A percentile compares a stretch with the other conserved stretches of the same genome.
Conservation (phyloP, 2,329 filamentous ascomycete species). For the Beauveria bassiana region DNA sequence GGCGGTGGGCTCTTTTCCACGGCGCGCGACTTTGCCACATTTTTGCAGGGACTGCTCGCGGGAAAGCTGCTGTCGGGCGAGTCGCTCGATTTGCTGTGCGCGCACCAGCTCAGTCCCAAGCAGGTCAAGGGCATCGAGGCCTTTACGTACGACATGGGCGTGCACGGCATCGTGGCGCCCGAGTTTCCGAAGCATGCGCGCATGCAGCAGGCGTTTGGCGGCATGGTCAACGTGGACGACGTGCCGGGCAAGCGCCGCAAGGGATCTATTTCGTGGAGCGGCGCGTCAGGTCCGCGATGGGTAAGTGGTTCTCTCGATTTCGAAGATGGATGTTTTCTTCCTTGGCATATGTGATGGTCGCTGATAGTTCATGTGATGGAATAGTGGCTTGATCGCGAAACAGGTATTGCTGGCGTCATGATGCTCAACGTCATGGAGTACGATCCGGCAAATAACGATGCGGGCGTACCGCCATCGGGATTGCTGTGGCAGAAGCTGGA, state of each 20-base stretch:
- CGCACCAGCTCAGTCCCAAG: slow-evolving; percentile 30
- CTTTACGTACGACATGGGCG: slow-evolving; percentile 4
- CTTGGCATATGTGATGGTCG: neutral
- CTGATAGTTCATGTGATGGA: neutral
- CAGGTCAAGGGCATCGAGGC: slow-evolving; percentile 18
- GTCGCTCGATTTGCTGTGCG: slow-evolving; percentile 29
- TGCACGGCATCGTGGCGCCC: slow-evolving; percentile 24
- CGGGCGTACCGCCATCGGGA: neutral
- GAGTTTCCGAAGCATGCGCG: slow-evolving; percentile 27
- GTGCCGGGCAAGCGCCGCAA: slow-evolving; percentile 31
- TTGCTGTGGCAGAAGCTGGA: slow-evolving; percentile 5
- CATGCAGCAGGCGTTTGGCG: slow-evolving; percentile 32
- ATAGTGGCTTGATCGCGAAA: slow-evolving; percentile 24
- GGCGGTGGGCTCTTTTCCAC: slow-evolving; percentile 37
- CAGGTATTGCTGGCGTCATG: slow-evolving; percentile 12
- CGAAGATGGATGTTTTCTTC: neutral
- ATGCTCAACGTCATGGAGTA: slow-evolving; percentile 9
- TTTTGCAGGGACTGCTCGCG: slow-evolving; percentile 27
- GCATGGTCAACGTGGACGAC: slow-evolving; percentile 32
- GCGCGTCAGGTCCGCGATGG: slow-evolving; percentile 35
- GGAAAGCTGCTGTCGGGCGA: slow-evolving; percentile 23
- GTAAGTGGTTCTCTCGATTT: slow-evolving; percentile 20
- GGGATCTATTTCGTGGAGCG: slow-evolving; percentile 38
- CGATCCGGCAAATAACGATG: neutral
- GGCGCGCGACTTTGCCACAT: slow-evolving; percentile 30